A percentile compares a stretch with the other conserved stretches of the same genome.
Conservation (phyloP, 1,284 basidiomycete species). For the Trichosporon sp. region DNA sequence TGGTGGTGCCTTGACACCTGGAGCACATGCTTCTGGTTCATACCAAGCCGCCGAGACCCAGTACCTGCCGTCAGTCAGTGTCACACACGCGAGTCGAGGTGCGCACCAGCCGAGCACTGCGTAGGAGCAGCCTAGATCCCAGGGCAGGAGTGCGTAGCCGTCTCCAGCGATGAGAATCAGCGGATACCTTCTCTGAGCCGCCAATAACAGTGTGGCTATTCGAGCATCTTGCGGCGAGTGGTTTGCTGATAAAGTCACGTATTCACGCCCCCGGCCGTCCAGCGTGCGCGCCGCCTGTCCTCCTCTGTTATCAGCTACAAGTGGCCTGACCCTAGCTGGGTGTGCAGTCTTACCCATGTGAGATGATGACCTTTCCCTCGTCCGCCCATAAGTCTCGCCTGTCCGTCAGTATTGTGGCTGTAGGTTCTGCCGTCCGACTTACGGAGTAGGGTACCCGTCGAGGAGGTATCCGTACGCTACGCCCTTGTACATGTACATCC, state of each 20-base stretch:
- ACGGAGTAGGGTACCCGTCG: constrained; percentile 42
- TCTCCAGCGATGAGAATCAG: constrained; percentile 39
- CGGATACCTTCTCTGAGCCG: constrained; percentile 26
- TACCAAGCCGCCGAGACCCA: constrained; percentile 43
- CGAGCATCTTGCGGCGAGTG: constrained; percentile 32
- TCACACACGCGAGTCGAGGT: background rate
- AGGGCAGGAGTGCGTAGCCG: constrained; percentile 38
- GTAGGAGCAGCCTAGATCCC: constrained; percentile 33
- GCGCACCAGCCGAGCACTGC: constrained; percentile 43
- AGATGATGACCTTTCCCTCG: constrained; percentile 39
- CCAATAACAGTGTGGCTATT: constrained; percentile 34
- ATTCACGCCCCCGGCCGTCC: constrained; percentile 5
- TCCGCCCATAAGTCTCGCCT: constrained; percentile 44
- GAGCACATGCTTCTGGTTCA: constrained; percentile 33
- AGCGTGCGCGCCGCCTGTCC: constrained; percentile 20
- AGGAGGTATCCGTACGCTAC: constrained; percentile 43
- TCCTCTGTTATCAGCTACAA: constrained; percentile 7
- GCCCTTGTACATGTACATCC: constrained; percentile 37
- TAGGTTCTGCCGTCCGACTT: background rate
- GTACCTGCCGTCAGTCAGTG: constrained; percentile 27
- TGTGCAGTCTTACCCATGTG: constrained; percentile 33
- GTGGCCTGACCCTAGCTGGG: background rate
- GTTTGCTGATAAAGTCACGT: constrained; percentile 27
- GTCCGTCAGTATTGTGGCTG: background rate
- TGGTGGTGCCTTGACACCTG: constrained; percentile 14